Evolutionary conservation across 257 asterid genomes (phyloP).

Genomic region (Ilex asprella): DNA sequence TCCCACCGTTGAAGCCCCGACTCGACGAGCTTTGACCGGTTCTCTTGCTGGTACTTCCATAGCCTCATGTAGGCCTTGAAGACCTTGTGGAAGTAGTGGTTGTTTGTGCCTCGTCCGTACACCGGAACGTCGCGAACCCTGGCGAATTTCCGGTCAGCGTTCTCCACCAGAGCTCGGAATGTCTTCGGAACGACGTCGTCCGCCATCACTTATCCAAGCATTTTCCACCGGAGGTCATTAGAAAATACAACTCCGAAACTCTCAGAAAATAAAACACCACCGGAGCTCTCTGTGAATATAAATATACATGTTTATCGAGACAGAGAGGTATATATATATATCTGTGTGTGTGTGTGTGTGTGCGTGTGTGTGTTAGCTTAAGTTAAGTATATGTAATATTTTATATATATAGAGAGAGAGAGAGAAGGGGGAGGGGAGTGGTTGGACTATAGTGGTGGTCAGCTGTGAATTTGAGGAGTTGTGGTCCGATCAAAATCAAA

Average conservation of each 20-base stretch:
- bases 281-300: background rate
- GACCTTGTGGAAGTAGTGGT: constrained; percentile 70
- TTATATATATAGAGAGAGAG: constrained; percentile 8
- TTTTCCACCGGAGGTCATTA: background rate
- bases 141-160: constrained; percentile 82
- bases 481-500: constrained; percentile 16
- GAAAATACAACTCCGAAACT: too few relatives aligned
- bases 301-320: too few relatives aligned
- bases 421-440: background rate
- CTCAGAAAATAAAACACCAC: too few relatives aligned
- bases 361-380: too few relatives aligned
- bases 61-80: constrained; percentile 79
- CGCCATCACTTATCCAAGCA: constrained; percentile 35
- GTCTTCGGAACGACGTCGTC: constrained; percentile 43
- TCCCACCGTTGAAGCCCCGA: constrained; percentile 93
- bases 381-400: too few relatives aligned
- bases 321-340: background rate
- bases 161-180: constrained; percentile 63
- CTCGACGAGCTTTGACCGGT: constrained; percentile 57
- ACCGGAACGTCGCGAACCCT: constrained; percentile 92
- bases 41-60: constrained; percentile 92
- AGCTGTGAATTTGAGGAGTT: constrained; percentile 30
- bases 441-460: constrained; percentile 6
- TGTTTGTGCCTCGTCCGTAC: constrained; percentile 33
- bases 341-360: background rate